phyloP scores from a whole-genome alignment of 164 flowering plant species.

The Warburgia ugandensis region DNA sequence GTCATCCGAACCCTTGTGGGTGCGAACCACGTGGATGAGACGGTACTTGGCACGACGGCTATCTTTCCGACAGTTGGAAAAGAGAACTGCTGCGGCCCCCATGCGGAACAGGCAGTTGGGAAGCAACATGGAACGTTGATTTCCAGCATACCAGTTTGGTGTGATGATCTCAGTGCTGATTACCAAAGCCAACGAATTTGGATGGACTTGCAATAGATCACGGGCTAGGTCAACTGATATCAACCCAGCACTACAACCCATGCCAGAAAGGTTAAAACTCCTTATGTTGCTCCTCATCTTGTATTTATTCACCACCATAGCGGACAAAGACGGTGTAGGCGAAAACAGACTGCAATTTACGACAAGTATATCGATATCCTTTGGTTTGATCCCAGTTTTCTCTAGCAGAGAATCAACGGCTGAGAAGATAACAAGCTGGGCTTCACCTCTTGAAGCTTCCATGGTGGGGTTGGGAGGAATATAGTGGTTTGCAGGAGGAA shows the following conservation, averaged over 20 bases:
- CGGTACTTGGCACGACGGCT: conserved; percentile 16
- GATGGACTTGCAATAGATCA: conserved; percentile 18
- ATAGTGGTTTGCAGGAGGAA: conserved; percentile 13
- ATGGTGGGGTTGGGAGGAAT: conserved; percentile 15
- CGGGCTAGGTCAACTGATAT: conserved; percentile 15
- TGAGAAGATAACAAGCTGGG: conserved; percentile 16
- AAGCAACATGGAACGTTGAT: conserved; percentile 14
- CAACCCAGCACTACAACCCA: conserved; percentile 24
- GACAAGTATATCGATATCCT: conserved; percentile 17
- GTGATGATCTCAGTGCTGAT: conserved; percentile 21
- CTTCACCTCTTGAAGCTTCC: conserved; percentile 9
- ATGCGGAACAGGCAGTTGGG: conserved; percentile 20
- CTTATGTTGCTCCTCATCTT: conserved; percentile 19
- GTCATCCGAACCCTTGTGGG: conserved; percentile 17
- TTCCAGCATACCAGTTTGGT: conserved; percentile 12
- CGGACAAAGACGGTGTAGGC: conserved; percentile 19
- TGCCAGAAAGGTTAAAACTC: conserved; percentile 21
- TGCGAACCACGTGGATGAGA: conserved; percentile 12
- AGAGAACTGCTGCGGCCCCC: conserved; percentile 14
- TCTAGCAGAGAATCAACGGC: conserved; percentile 7
- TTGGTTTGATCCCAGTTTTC: conserved; percentile 10
- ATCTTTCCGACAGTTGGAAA: conserved; percentile 12
- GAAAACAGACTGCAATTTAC: conserved; percentile 19
- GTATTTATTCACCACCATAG: conserved; percentile 20
- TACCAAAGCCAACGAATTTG: conserved; percentile 7